These are phyloP conservation scores for Cercospora brassicicola DNA, from an alignment of 2,329 filamentous ascomycete genomes.

Conservation along the genomic window DNA sequence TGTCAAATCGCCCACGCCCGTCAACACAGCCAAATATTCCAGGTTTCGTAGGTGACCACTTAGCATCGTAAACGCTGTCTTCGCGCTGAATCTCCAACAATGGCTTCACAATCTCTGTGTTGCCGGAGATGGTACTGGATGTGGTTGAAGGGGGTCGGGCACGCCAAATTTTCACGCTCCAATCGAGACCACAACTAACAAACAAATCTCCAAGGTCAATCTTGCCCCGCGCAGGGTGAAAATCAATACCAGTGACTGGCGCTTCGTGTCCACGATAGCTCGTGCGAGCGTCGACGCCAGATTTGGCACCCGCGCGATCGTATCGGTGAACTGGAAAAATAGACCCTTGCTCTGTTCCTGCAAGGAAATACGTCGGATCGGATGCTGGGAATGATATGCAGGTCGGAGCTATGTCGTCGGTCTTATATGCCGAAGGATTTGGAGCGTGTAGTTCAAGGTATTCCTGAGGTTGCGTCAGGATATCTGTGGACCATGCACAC, in stretches of 20 bases:
- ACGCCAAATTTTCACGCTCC: conserved; percentile 97
- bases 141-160: conserved; percentile 77
- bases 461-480: conserved; percentile 95
- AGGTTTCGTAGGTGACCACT: conserved; percentile 91
- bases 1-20: conserved; percentile 83
- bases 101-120: conserved; percentile 51
- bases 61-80: conserved; percentile 93
- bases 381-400: conserved; percentile 92
- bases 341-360: conserved; percentile 92
- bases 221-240: conserved; percentile 87
- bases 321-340: conserved; percentile 97
- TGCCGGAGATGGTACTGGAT: conserved; percentile 50
- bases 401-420: conserved; percentile 91
- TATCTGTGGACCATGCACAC: conserved; percentile 96
- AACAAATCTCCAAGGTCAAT: conserved; percentile 94
- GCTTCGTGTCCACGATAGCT: conserved; percentile 88
- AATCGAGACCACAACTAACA: conserved; percentile 88
- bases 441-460: conserved; percentile 84
- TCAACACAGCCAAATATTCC: conserved; percentile 94
- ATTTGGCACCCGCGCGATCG: conserved; percentile 94
- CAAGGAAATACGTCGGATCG: conserved; percentile 95
- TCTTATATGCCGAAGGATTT: conserved; percentile 67
- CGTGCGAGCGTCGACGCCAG: conserved; percentile 85
- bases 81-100: conserved; percentile 89
- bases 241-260: conserved; percentile 93